phyloP scores from a whole-genome alignment of 2,329 filamentous ascomycete genomes.

The Dactylellina drechsleri region DNA sequence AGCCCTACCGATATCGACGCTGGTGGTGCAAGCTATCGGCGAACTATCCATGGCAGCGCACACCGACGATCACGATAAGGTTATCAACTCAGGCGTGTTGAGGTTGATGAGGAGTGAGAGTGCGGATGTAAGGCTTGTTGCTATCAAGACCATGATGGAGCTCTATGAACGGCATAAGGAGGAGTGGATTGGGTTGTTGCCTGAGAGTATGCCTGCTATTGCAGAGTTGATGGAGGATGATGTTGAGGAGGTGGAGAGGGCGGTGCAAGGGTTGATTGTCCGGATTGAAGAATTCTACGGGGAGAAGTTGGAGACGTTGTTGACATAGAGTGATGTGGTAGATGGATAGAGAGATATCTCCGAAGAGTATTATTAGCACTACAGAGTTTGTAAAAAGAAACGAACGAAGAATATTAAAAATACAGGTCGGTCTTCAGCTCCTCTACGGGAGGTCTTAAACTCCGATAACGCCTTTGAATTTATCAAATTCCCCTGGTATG shows the following conservation, averaged over 20 bases:
- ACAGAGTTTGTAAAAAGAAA: neutral
- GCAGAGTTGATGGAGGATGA: conserved; percentile 96
- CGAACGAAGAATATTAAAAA: neutral
- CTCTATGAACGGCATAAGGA: conserved; percentile 85
- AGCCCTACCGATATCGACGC: conserved; percentile 63
- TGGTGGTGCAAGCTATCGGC: conserved; percentile 42
- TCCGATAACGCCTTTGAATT: conserved; percentile 47
- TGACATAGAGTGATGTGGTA: conserved; percentile 70
- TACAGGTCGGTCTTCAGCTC: conserved; percentile 7
- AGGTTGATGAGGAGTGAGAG: conserved; percentile 79
- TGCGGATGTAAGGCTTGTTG: conserved; percentile 76
- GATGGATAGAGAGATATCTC: too few relatives aligned
- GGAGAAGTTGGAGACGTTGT: conserved; percentile 90
- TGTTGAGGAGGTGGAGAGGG: conserved; percentile 88
- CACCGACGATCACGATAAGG: conserved; percentile 88
- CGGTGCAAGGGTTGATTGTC: conserved; percentile 89
- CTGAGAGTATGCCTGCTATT: conserved; percentile 96
- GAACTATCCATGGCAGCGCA: conserved; percentile 78
- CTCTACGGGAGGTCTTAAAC: conserved; percentile 18
- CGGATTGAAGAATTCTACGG: conserved; percentile 89
- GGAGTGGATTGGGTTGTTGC: conserved; percentile 89
- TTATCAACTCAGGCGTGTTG: conserved; percentile 81
- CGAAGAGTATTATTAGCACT: too few relatives aligned
- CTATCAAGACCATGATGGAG: conserved; percentile 81
- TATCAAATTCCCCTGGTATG: conserved; percentile 1